Base-by-base conservation (phyloP, 352 stramenopile genomes). In the Globisporangium perplexum region DNA sequence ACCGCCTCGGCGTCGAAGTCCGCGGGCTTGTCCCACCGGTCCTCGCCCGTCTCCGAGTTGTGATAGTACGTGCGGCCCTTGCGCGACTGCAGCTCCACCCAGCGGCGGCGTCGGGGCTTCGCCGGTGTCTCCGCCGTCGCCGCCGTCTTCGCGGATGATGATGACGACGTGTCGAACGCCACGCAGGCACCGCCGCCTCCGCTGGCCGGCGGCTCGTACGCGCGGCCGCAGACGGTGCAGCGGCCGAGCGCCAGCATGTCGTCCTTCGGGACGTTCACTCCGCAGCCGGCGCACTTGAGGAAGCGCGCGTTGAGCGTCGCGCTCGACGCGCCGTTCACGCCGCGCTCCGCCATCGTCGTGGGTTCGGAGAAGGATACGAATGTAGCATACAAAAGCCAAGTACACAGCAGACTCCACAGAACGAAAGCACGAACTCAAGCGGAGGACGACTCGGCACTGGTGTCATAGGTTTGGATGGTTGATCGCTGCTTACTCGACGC, bases 211-310 rank as follows among this genome's bases (percentile, higher is more conserved):
- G 65, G 50, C 62, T 73, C 66, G 50, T 86, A 87, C 50, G 47
- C 38, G 11, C 63, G 69, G 0, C 63, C 60, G 43, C 78, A 89
- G 28, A 89, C 70, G 18, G 78, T 84, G 53, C 78, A 89, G 50
- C 75, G 66, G 28, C 78, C 72, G 50, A 84, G 42, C 50, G 66
- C 62, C 42, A 88, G 56, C 72, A 91, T 78, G 53, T 89, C 78
- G 33, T 89, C 72, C 68, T 89, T 89, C 4, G 81, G 81, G 20
- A 91, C 71, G 59, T 91, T 91, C n/a, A 91, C 77, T 26, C 68
- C 63, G 57, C 81, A 91, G 14, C 74, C 74, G 1, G 35, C 63
- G 64, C 81, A 91, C 63, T 85, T 91, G 68, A 91, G 85, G 59
- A 91, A 91, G 43, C 81, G 81, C 62, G 74, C 74, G 59, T 86